Evolutionary conservation across 108 stramenopile species (phyloP), one percentile per base, ranked within the genome.

Genomic region (Cyclotella sp.): DNA sequence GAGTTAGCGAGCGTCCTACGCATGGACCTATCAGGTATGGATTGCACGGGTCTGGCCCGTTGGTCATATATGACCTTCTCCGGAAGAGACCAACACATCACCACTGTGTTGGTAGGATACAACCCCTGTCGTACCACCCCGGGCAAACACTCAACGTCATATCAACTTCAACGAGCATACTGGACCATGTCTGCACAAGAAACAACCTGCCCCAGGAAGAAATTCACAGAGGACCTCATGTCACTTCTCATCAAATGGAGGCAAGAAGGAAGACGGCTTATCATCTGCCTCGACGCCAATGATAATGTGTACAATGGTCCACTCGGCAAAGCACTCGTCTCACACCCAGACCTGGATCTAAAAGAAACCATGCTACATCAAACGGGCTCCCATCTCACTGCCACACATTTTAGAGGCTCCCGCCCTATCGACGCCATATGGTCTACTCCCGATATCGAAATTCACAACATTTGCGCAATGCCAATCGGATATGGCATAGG

Each of bases 401-500:
- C 59, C 11, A 77, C 68, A 18, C 60, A 52, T 21, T 77, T 77
- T 30, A 21, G 61, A 0, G 76, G 68, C 26, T 41, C n/a, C n/a
- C n/a, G n/a, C n/a, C n/a, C n/a, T n/a, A n/a, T n/a, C n/a, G n/a
- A n/a, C n/a, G n/a, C n/a, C 28, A 21, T 70, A 0, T 76, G 67
- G 68, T 52, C 66, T 9, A 68, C 52, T 1, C 5, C 5, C 7
- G 67, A 69, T 30, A 24, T 76, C 10, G 24, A 66, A 9, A 16
- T 70, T 6, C 28, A 14, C 8, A 28, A 28, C 4, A 63, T 46
- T 8, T 52, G 73, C 24, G 63, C 46, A 6, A 51, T 74, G 63
- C 73, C 73, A 44, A 34, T 63, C 2, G 63, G 64, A 6, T 74
- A 24, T 30, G 73, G 73, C 13, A n/a, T 64, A 13, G 73, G 73